A percentile compares a stretch with the other conserved stretches of the same genome.
Evolutionary conservation across 1,284 basidiomycete species (phyloP).

Genomic region (Melampsora abietis-canadensis): DNA sequence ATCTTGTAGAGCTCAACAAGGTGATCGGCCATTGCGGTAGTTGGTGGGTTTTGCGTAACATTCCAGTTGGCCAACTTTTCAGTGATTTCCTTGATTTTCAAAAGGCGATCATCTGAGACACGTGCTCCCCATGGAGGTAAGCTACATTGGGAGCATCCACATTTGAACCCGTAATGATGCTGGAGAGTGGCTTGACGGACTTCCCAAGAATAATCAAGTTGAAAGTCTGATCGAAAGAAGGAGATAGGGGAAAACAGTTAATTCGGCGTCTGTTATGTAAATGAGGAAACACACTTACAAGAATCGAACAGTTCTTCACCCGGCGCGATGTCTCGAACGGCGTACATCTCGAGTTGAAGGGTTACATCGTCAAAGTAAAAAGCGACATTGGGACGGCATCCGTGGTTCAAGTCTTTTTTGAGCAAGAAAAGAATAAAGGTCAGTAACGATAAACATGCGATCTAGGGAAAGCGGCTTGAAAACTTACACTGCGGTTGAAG

Average conservation of each 20-base stretch:
- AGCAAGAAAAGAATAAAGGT: neutral
- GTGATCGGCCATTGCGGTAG: slow-evolving; percentile 10
- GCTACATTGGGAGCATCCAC: slow-evolving; percentile 32
- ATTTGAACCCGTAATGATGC: slow-evolving; percentile 23
- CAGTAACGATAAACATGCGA: neutral
- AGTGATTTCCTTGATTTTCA: slow-evolving; percentile 1
- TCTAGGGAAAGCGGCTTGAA: neutral
- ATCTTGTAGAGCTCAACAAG: slow-evolving; percentile 19
- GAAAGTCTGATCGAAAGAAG: neutral
- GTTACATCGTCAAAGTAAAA: slow-evolving; percentile 1
- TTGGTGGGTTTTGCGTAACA: neutral
- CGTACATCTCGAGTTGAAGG: slow-evolving; percentile 30
- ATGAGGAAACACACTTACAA: neutral
- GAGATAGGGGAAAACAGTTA: neutral
- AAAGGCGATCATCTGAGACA: slow-evolving; percentile 15
- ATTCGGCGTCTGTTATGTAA: neutral
- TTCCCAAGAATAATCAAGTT: slow-evolving; percentile 5
- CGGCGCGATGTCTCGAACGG: slow-evolving; percentile 33
- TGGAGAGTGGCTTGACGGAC: neutral
- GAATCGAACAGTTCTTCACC: slow-evolving; percentile 27
- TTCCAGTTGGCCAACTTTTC: slow-evolving; percentile 20
- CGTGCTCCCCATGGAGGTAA: slow-evolving; percentile 8
- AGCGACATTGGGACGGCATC: slow-evolving; percentile 27
- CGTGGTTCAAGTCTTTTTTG: slow-evolving; percentile 24
- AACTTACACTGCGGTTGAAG: neutral